Evolutionary conservation across 2,329 filamentous ascomycete genomes (phyloP), one percentile per base, ranked within the genome.

Genomic region (Alternaria sp.): DNA sequence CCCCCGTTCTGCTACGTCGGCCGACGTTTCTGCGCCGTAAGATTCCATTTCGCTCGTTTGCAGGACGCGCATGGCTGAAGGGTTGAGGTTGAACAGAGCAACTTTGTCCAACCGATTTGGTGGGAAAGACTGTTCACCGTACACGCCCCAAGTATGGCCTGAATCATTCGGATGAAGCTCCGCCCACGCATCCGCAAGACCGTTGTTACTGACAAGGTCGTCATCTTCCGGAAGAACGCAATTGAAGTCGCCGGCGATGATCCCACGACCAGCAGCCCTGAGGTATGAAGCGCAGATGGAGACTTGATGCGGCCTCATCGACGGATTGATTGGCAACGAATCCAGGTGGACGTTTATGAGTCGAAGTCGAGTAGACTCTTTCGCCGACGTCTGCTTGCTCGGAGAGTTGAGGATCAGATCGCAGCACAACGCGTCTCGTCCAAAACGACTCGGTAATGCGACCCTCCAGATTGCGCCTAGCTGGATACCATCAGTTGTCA

Each of bases 231-330:
- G 54, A 9, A 59, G 47, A 47, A 62, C 17, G 17, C 23, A 25
- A 32, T 62, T 62, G 43, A 59, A 62, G 23, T 59, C 59, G 17
- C 59, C 55, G 19, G 49, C 59, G 15, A 62, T 50, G 17, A 62
- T 11, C 4, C 59, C 55, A 1, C 43, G 47, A 12, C 55, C 59
- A 25, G 54, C 59, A 4, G 55, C 47, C 6, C 46, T 1, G 7
- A 62, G 59, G 19, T 62, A 62, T 6, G 40, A 40, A 4, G 59
- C 23, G 28, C 21, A 6, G 23, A 53, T 40, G 28, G 40, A 23
- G 15, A 62, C 40, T 43, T 62, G 54, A 12, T 11, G 28, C 15
- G 55, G 54, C 43, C 59, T 62, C 21, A 58, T 55, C 23, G 59
- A 62, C 40, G 59, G 55, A 6, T 59, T 58, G 17, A 62, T 59